Percentiles rank a stretch among this genome's conserved stretches.
Evolutionary conservation across 495 filamentous ascomycete species (phyloP).

Genomic region (Xylaria castorea): DNA sequence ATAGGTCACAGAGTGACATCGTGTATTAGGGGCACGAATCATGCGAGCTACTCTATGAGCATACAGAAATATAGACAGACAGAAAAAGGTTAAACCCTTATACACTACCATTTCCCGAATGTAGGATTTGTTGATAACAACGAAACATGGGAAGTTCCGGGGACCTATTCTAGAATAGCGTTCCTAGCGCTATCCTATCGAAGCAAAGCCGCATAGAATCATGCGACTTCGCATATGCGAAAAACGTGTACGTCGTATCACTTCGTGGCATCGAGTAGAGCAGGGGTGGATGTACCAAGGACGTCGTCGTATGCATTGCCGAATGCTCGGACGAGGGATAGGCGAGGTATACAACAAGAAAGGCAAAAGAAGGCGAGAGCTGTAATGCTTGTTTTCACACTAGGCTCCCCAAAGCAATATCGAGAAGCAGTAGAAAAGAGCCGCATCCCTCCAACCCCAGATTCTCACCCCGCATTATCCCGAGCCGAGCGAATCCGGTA

Average conservation of each 20-base stretch:
- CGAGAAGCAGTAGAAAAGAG: constrained; percentile 1
- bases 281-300: background rate
- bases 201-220: background rate
- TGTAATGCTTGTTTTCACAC: background rate
- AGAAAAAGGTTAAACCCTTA: background rate
- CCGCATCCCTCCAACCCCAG: constrained; percentile 19
- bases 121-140: background rate
- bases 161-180: background rate
- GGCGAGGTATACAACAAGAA: background rate
- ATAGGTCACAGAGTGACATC: background rate
- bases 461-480: constrained; percentile 17
- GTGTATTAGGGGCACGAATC: background rate
- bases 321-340: background rate
- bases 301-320: background rate
- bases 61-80: constrained; percentile 9
- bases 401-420: background rate
- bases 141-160: background rate
- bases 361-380: background rate
- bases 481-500: constrained; percentile 22
- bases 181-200: background rate
- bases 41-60: background rate
- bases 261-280: background rate
- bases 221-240: background rate
- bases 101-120: background rate
- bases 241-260: constrained; percentile 11